Evolutionary conservation across 257 asterid species (phyloP), one percentile per base, ranked within the genome.

Genomic region (Avicennia marina): DNA sequence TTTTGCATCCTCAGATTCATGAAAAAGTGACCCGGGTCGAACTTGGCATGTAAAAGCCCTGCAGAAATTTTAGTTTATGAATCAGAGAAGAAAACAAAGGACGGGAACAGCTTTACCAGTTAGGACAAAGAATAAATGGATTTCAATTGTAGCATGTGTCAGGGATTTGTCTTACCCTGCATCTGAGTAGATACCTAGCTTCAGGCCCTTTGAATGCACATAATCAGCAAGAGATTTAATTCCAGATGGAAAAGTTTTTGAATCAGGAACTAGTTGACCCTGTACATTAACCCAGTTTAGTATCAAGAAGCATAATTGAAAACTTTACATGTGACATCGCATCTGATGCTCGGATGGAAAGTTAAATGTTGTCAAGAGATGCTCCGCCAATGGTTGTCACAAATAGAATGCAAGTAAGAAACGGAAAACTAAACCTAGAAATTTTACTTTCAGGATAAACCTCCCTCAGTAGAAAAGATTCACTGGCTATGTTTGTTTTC

Each of bases 181-280:
- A 78, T 93, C 98, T 25, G 98, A 91, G 76, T 91, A 91, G 68
- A 91, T 81, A 32, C 98, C 97, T 3, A 91, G 84, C 80, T 89
- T 93, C 62, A 93, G 90, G 60, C 95, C 97, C 78, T 81, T 86
- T 6, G 77, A 78, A 64, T 93, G 98, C 51, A 89, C 87, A 72
- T 88, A 86, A 80, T 86, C 97, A 20, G 98, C 94, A 56, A 89
- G 82, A 69, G 83, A 78, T 67, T 89, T 82, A 55, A 93, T 80
- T 68, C 98, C 97, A 0, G 95, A 89, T 7, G 97, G 94, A 47
- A 93, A 93, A 24, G 87, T 58, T 70, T 83, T 72, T 9, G 84
- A 40, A 62, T 84, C 90, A 10, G 94, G 73, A 70, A 70, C 75
- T 54, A 88, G 69, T 63, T 80, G 90, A 70, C 84, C 95, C 96